Conservation (phyloP, 1,139 yeast genomes). For the Nakaseomyces sp. region DNA sequence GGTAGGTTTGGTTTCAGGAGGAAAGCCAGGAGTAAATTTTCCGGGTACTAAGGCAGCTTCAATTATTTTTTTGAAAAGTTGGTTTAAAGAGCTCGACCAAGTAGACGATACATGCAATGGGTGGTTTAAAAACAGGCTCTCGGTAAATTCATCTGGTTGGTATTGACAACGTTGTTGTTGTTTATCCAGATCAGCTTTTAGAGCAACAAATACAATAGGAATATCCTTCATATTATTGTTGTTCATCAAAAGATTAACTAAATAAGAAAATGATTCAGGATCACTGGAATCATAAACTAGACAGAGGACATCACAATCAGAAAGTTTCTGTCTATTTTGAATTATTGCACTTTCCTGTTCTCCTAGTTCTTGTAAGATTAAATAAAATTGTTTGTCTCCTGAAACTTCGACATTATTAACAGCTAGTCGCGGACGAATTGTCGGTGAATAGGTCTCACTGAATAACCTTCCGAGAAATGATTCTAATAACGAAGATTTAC, state of each 20-base stretch:
- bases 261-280: slow-evolving; percentile 83
- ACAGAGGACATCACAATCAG: slow-evolving; percentile 86
- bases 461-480: slow-evolving; percentile 71
- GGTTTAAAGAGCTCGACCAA: slow-evolving; percentile 82
- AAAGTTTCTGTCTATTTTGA: slow-evolving; percentile 60
- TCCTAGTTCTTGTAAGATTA: slow-evolving; percentile 83
- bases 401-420: slow-evolving; percentile 90
- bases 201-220: slow-evolving; percentile 82
- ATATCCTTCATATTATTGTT: slow-evolving; percentile 55
- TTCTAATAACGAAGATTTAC: slow-evolving; percentile 74
- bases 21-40: slow-evolving; percentile 71
- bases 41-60: slow-evolving; percentile 81
- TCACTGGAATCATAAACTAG: slow-evolving; percentile 88
- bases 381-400: slow-evolving; percentile 92
- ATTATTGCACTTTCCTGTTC: slow-evolving; percentile 77
- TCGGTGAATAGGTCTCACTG: slow-evolving; percentile 68
- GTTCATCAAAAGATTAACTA: slow-evolving; percentile 56
- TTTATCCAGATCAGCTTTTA: slow-evolving; percentile 89
- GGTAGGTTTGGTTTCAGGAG: slow-evolving; percentile 52
- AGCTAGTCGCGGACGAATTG: slow-evolving; percentile 69
- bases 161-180: slow-evolving; percentile 82
- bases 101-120: slow-evolving; percentile 81
- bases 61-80: slow-evolving; percentile 75
- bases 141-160: slow-evolving; percentile 83
- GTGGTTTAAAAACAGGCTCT: slow-evolving; percentile 46